Evolutionary conservation across 2,329 filamentous ascomycete species (phyloP).

Genomic region (Lachnellula suecica): DNA sequence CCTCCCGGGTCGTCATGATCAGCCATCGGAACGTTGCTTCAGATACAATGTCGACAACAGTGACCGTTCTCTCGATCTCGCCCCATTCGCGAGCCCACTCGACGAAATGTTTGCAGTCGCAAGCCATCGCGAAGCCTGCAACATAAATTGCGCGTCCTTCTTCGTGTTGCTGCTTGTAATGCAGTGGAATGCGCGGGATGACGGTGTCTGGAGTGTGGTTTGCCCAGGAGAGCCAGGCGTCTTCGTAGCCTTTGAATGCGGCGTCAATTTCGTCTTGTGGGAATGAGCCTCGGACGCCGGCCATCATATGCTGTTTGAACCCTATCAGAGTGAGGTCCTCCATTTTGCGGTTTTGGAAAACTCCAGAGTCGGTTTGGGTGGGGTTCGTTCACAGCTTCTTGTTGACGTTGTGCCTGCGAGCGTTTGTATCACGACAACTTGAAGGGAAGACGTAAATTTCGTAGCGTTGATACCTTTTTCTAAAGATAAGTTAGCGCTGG

Average conservation of each 20-base stretch:
- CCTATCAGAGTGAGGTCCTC: neutral
- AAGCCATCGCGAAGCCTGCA: slow-evolving; percentile 12
- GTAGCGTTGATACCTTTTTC: too few species aligned
- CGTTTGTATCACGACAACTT: too few species aligned
- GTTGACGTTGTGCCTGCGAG: too few species aligned
- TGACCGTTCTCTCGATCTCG: slow-evolving; percentile 15
- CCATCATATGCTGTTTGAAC: neutral
- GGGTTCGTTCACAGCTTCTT: neutral
- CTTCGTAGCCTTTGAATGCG: slow-evolving; percentile 2
- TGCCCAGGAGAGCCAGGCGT: slow-evolving; percentile 16
- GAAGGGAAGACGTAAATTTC: too few species aligned
- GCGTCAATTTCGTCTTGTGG: neutral
- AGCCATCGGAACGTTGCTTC: slow-evolving; percentile 25
- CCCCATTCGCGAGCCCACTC: slow-evolving; percentile 10
- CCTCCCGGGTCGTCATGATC: slow-evolving; percentile 19
- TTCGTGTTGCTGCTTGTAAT: slow-evolving; percentile 13
- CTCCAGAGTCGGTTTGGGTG: neutral
- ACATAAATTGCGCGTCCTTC: slow-evolving; percentile 24
- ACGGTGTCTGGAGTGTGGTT: slow-evolving; percentile 1
- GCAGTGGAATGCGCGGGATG: slow-evolving; percentile 20
- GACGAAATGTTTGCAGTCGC: slow-evolving; percentile 5
- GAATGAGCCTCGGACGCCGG: neutral
- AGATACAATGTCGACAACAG: slow-evolving; percentile 18
- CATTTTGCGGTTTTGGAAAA: neutral
- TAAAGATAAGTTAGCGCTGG: too few species aligned